Evolutionary conservation across 2,329 filamentous ascomycete genomes (phyloP), one percentile per base, ranked within the genome.

Genomic region (Neurospora sp.): DNA sequence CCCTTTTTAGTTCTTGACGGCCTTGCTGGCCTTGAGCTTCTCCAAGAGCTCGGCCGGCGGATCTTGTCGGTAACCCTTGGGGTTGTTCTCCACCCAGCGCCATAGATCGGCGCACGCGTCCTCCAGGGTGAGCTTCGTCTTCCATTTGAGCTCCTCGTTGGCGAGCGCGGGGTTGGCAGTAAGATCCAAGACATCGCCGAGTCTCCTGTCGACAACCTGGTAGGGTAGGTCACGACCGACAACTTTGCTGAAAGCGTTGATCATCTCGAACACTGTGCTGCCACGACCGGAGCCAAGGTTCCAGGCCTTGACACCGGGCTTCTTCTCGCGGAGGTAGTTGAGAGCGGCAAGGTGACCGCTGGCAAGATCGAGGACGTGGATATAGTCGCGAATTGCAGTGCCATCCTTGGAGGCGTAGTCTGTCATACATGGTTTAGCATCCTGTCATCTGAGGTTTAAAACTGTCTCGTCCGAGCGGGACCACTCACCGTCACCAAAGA

Each of bases 31-130:
- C 82, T 90, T 87, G 74, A 90, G 75, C 67, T 83, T 84, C 72
- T 91, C 90, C 68, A 97, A 78, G 76, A 98, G 86, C 81, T 91
- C 89, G 74, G 91, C 86, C 0, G 96, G 95, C n/a, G 95, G 93
- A 74, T 93, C 86, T 83, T 98, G 94, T 74, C 92, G 87, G 84
- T 98, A 98, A 28, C 96, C 96, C 82, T 94, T 89, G 33, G 96
- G 96, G 83, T 98, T 98, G 83, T 97, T 98, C 83, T 91, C 86
- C 17, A 96, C 97, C 96, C 96, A 99, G 78, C 89, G 90, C 96
- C 96, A 99, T 74, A 99, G 85, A 81, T 99, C 93, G 75, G 90
- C 89, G 80, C 96, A 99, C 36, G 95, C 94, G 80, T 97, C 89
- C 83, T 98, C 95, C 79, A 99, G 89, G 23, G 92, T 94, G 71